A percentile compares a stretch with the other conserved stretches of the same genome.
Evolutionary conservation across 345 rosid species (phyloP).

Genomic region (Anacardium occidentale): DNA sequence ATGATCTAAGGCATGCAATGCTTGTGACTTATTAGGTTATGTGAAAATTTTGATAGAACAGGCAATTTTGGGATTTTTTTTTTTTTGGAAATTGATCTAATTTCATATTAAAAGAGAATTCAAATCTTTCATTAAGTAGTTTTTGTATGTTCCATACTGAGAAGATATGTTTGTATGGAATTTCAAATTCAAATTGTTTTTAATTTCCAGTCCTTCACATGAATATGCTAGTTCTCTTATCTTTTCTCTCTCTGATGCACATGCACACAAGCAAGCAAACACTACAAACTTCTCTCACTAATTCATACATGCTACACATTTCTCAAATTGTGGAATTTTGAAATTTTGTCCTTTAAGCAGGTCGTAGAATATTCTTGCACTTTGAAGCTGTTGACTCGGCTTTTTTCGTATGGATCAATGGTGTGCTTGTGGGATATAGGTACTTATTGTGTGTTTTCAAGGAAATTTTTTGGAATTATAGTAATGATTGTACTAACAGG

Average conservation of each 20-base stretch:
- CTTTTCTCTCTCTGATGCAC: background rate
- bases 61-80: background rate
- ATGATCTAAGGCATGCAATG: background rate
- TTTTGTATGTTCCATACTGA: too few species aligned
- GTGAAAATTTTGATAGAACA: background rate
- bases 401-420: slow-evolving; percentile 88
- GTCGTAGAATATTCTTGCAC: slow-evolving; percentile 89
- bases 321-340: background rate
- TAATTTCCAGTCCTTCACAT: background rate
- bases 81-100: background rate
- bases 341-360: slow-evolving; percentile 30
- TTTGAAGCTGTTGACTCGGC: slow-evolving; percentile 99
- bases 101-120: background rate
- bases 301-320: background rate
- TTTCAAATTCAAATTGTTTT: too few species aligned
- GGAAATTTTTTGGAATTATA: background rate
- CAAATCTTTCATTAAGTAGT: background rate
- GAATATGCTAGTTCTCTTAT: background rate
- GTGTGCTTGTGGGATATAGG: slow-evolving; percentile 90
- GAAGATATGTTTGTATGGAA: background rate
- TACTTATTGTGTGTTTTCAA: slow-evolving; percentile 22
- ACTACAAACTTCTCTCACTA: background rate
- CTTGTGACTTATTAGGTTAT: background rate
- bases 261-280: too few species aligned
- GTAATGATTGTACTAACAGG: background rate